Base-by-base conservation (phyloP, 108 stramenopile genomes). In the Epithemia pelagica region DNA sequence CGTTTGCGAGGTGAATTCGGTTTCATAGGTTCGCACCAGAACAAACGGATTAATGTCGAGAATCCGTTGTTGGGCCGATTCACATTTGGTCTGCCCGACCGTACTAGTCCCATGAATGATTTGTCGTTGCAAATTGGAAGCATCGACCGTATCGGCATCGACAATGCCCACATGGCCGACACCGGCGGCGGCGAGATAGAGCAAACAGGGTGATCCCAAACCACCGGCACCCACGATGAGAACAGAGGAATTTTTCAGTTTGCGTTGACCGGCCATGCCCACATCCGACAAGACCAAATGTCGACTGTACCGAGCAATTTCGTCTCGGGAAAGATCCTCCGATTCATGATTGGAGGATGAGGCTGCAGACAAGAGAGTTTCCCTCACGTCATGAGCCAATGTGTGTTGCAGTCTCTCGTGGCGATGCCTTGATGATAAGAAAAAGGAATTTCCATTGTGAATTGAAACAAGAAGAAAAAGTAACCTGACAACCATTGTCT, bases 121-220 rank as follows among this genome's bases (percentile, higher is more conserved):
- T 76, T 98, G 97, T 58, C 98, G 76, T 74, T 99, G 98, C 27
- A 99, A 71, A 70, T 99, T 99, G 28, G 90, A 89, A 30, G 77
- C 83, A 64, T 98, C 98, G 28, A 99, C 97, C 18, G 75, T 78
- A 70, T 99, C 98, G 15, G 75, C 88, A 72, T 96, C 94, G 30
- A 99, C 94, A 37, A 99, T 89, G 21, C 92, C 91, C 68, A 96
- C 75, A 31, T 78, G 77, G 0, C 92, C 92, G 0, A 96, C 91
- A 18, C 98, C 98, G 8, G 96, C 97, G 19, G 92, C 97, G 5
- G 98, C 98, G n/a, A 97, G 82, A 72, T 94, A 96, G 51, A 96
- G 66, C 7, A 95, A 71, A 56, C 86, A 86, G 26, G 98, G 92
- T 33, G 83, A 84, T 20, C 98, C 98, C 0, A 99, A 72, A 24